phyloP scores from a whole-genome alignment of 2,329 filamentous ascomycete genomes.

The Colletotrichum ledebouriae region DNA sequence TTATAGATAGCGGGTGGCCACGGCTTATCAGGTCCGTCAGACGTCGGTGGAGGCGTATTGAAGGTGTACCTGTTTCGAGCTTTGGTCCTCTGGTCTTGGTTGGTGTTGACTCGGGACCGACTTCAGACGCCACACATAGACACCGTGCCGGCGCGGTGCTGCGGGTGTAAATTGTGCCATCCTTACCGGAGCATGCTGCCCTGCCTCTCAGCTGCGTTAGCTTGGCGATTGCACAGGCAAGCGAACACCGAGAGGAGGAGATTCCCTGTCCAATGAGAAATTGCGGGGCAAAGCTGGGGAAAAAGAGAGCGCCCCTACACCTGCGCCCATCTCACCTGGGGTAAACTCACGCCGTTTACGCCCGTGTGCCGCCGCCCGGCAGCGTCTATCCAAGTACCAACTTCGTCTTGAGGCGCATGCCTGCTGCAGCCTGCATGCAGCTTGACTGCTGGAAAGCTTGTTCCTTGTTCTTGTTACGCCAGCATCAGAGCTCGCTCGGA shows the following conservation, averaged over 20 bases:
- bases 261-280: slow-evolving; percentile 30
- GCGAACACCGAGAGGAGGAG: slow-evolving; percentile 13
- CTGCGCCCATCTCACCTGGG: too few species aligned
- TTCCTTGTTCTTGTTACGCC: background rate
- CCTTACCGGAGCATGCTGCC: slow-evolving; percentile 3
- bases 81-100: slow-evolving; percentile 10
- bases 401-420: background rate
- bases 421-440: slow-evolving; percentile 11
- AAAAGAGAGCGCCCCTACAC: too few species aligned
- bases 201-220: slow-evolving; percentile 17
- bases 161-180: background rate
- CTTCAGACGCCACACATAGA: slow-evolving; percentile 26
- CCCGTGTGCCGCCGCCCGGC: background rate
- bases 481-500: background rate
- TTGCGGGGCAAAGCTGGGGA: slow-evolving; percentile 39
- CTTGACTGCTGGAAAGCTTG: slow-evolving; percentile 10
- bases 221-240: slow-evolving; percentile 17
- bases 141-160: slow-evolving; percentile 1
- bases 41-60: slow-evolving; percentile 26
- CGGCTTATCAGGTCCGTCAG: slow-evolving; percentile 38
- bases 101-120: slow-evolving; percentile 33
- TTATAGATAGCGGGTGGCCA: slow-evolving; percentile 42
- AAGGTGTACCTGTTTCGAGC: slow-evolving; percentile 24
- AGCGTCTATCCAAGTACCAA: slow-evolving; percentile 8
- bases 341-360: slow-evolving; percentile 39